A percentile compares a stretch with the other conserved stretches of the same genome.
phyloP scores from a whole-genome alignment of 352 stramenopile genomes.

The Globisporangium orthogonon region DNA sequence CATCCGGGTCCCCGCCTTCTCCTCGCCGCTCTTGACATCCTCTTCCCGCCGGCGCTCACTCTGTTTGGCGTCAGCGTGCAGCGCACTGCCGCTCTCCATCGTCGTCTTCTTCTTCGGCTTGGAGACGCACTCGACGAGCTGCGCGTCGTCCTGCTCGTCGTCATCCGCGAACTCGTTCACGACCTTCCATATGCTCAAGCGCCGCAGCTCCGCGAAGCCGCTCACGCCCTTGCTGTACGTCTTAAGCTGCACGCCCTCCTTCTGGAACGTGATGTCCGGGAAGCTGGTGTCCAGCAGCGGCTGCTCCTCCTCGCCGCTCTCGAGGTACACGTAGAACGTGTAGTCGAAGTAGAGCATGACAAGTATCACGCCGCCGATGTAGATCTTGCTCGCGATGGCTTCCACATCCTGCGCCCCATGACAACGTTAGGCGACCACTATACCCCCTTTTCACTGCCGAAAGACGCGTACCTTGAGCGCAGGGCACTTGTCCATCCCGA shows the following conservation, averaged over 20 bases:
- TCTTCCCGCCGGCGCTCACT: slow-evolving; percentile 52
- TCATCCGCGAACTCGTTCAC: slow-evolving; percentile 56
- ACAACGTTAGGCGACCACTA: not conserved
- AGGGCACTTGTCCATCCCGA: slow-evolving; percentile 64
- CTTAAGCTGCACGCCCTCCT: slow-evolving; percentile 78
- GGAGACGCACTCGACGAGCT: slow-evolving; percentile 20
- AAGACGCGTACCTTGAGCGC: slow-evolving; percentile 39
- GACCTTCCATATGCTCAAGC: slow-evolving; percentile 78
- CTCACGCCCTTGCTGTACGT: slow-evolving; percentile 69
- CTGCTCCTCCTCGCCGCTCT: slow-evolving; percentile 86
- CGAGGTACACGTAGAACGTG: slow-evolving; percentile 90
- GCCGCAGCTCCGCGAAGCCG: slow-evolving; percentile 57
- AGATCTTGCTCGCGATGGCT: slow-evolving; percentile 92
- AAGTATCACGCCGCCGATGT: slow-evolving; percentile 88
- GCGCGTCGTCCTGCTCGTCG: slow-evolving; percentile 27
- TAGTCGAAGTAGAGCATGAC: slow-evolving; percentile 91
- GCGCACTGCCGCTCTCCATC: slow-evolving; percentile 8
- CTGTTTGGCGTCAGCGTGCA: slow-evolving; percentile 46
- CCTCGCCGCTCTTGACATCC: slow-evolving; percentile 39
- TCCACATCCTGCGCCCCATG: slow-evolving; percentile 76
- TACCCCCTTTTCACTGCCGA: not conserved
- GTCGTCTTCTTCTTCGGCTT: slow-evolving; percentile 7
- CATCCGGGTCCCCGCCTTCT: slow-evolving; percentile 51
- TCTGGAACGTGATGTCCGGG: slow-evolving; percentile 89
- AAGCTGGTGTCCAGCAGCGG: slow-evolving; percentile 92